Evolutionary conservation across 2,329 filamentous ascomycete species (phyloP).

Genomic region (Fusarium praegraminearum): DNA sequence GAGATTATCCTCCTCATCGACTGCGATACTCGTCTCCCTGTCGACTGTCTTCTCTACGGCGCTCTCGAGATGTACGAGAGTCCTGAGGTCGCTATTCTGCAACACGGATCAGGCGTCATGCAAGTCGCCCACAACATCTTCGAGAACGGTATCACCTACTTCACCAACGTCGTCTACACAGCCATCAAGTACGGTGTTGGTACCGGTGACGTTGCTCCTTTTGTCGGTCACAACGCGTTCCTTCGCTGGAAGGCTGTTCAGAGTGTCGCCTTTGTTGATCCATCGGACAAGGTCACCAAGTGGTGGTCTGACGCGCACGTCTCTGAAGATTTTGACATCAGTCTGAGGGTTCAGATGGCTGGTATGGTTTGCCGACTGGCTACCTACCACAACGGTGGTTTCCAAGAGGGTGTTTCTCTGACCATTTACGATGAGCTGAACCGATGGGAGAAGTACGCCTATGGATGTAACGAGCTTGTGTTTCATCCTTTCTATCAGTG

Average conservation of each 20-base stretch:
- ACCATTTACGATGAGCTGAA: constrained; percentile 79
- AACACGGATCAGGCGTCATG: constrained; percentile 81
- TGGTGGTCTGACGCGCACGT: constrained; percentile 83
- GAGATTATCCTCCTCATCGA: constrained; percentile 73
- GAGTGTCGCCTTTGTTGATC: constrained; percentile 41
- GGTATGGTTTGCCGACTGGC: constrained; percentile 77
- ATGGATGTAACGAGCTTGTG: constrained; percentile 77
- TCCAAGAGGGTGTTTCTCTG: constrained; percentile 79
- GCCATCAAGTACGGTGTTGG: constrained; percentile 78
- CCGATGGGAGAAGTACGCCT: constrained; percentile 80
- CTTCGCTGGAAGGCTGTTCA: constrained; percentile 69
- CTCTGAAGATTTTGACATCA: constrained; percentile 83
- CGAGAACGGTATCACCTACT: constrained; percentile 80
- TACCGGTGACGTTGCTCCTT: constrained; percentile 78
- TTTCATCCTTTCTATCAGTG: constrained; percentile 74
- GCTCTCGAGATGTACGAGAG: constrained; percentile 77
- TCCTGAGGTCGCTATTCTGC: constrained; percentile 77
- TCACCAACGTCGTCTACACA: constrained; percentile 82
- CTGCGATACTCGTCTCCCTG: constrained; percentile 72
- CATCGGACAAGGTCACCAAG: constrained; percentile 66
- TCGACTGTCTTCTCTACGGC: constrained; percentile 76
- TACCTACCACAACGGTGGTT: constrained; percentile 75
- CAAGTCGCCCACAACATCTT: constrained; percentile 79
- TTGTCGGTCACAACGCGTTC: constrained; percentile 83
- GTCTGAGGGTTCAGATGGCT: constrained; percentile 75